Evolutionary conservation across 257 asterid genomes (phyloP).

Genomic region (Fraxinus pennsylvanica): DNA sequence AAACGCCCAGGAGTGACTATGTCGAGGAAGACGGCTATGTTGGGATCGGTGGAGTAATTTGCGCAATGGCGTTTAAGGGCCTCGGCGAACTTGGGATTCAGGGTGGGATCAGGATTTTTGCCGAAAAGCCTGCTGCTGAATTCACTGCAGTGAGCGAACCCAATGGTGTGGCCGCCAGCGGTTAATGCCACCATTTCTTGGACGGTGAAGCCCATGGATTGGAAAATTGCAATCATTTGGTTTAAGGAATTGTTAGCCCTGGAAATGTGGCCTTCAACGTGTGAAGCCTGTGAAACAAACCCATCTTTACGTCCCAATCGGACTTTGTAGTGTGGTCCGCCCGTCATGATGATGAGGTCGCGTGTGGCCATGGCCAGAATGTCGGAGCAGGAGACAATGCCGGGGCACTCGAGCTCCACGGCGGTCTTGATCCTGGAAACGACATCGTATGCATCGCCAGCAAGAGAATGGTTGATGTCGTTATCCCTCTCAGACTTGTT

Average conservation of each 20-base stretch:
- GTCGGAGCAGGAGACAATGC: conserved; percentile 87
- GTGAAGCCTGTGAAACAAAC: conserved; percentile 40
- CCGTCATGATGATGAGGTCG: conserved; percentile 71
- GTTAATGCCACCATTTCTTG: conserved; percentile 87
- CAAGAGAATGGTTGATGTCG: conserved; percentile 86
- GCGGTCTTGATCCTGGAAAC: conserved; percentile 84
- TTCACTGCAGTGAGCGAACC: conserved; percentile 88
- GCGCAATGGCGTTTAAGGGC: conserved; percentile 60
- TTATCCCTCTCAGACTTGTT: conserved; percentile 84
- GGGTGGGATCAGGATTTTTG: conserved; percentile 46
- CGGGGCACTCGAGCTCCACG: conserved; percentile 82
- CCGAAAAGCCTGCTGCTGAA: conserved; percentile 64
- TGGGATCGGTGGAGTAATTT: conserved; percentile 54
- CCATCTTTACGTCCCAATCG: conserved; percentile 71
- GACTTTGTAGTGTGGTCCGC: conserved; percentile 79
- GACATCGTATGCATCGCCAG: conserved; percentile 94
- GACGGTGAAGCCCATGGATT: conserved; percentile 51
- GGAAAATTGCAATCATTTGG: conserved; percentile 53
- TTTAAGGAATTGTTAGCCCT: conserved; percentile 58
- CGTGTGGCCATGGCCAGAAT: conserved; percentile 82
- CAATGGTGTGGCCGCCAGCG: conserved; percentile 90
- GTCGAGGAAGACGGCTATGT: conserved; percentile 78
- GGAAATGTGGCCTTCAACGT: conserved; percentile 71
- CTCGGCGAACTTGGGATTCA: conserved; percentile 58
- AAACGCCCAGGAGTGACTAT: conserved; percentile 69